Evolutionary conservation across 768 basidiomycete genomes (phyloP).

Genomic region (Holtermannia corniformis): DNA sequence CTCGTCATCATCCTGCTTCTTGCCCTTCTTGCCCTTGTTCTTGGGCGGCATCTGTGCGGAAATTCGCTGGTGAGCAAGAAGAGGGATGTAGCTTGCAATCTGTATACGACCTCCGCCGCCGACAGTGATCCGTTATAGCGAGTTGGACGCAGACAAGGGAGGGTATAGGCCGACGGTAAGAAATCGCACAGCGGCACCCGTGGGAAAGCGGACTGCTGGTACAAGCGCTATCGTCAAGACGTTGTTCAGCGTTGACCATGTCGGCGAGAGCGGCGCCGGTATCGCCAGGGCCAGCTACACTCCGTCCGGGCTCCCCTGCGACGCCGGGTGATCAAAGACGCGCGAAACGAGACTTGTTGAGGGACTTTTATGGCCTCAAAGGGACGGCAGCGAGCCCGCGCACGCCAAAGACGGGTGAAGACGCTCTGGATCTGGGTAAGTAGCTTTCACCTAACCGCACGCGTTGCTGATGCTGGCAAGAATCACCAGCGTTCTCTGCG

Average conservation of each 20-base stretch:
- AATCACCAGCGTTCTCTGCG: constrained; percentile 28
- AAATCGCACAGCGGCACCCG: neutral
- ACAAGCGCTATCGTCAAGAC: neutral
- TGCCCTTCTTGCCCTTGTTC: constrained; percentile 72
- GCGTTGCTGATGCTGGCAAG: constrained; percentile 7
- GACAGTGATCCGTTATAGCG: too few species aligned
- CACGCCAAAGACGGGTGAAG: constrained; percentile 3
- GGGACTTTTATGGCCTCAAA: constrained; percentile 32
- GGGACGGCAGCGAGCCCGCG: constrained; percentile 3
- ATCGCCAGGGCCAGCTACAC: neutral
- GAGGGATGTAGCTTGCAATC: neutral
- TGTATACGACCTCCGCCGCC: too few species aligned
- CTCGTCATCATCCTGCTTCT: constrained; percentile 67
- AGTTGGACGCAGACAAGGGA: too few species aligned
- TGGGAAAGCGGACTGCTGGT: neutral
- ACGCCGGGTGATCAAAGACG: constrained; percentile 14
- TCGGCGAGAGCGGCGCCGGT: neutral
- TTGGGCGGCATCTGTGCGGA: constrained; percentile 51
- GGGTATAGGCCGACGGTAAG: too few species aligned
- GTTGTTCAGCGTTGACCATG: neutral
- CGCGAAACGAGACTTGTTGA: constrained; percentile 26
- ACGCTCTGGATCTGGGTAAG: constrained; percentile 23
- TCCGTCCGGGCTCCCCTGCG: too few species aligned
- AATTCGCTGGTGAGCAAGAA: neutral
- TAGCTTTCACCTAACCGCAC: neutral